Conservation (phyloP, 108 stramenopile species). For the Skeletonema potamos region DNA sequence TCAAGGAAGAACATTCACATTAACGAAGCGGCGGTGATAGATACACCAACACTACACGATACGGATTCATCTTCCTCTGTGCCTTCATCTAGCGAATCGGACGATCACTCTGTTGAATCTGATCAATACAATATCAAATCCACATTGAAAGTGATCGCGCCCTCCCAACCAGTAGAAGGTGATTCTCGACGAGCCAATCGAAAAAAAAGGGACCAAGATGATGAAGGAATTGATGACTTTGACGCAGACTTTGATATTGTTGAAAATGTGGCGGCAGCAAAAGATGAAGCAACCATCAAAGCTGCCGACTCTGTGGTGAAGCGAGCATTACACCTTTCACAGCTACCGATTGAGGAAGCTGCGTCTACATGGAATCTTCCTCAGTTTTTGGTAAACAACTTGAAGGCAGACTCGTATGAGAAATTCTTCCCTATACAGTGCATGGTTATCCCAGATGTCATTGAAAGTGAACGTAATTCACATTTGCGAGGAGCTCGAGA, state of each 20-base stretch:
- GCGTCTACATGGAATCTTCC: slow-evolving; percentile 69
- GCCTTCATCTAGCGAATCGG: slow-evolving; percentile 23
- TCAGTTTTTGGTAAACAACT: slow-evolving; percentile 68
- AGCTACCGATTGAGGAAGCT: slow-evolving; percentile 63
- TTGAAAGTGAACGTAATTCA: slow-evolving; percentile 66
- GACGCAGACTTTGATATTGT: slow-evolving; percentile 53
- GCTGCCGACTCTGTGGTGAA: slow-evolving; percentile 25
- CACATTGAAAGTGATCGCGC: slow-evolving; percentile 69
- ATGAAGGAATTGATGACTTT: slow-evolving; percentile 83
- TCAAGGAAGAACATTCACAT: background rate
- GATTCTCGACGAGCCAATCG: slow-evolving; percentile 30
- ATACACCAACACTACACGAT: background rate
- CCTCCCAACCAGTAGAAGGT: slow-evolving; percentile 43
- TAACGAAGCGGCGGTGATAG: background rate
- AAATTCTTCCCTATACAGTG: slow-evolving; percentile 94
- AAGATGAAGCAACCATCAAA: slow-evolving; percentile 15
- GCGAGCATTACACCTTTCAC: slow-evolving; percentile 62
- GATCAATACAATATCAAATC: slow-evolving; percentile 22
- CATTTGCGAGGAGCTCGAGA: slow-evolving; percentile 57
- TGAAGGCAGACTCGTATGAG: slow-evolving; percentile 61
- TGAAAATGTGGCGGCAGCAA: slow-evolving; percentile 27
- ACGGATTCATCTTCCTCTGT: slow-evolving; percentile 20
- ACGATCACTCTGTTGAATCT: slow-evolving; percentile 20
- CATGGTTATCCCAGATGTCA: slow-evolving; percentile 79
- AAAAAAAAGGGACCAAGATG: slow-evolving; percentile 26